These are phyloP conservation scores for Neurospora sp. DNA, from an alignment of 495 filamentous ascomycete genomes.

Conservation along the genomic window DNA sequence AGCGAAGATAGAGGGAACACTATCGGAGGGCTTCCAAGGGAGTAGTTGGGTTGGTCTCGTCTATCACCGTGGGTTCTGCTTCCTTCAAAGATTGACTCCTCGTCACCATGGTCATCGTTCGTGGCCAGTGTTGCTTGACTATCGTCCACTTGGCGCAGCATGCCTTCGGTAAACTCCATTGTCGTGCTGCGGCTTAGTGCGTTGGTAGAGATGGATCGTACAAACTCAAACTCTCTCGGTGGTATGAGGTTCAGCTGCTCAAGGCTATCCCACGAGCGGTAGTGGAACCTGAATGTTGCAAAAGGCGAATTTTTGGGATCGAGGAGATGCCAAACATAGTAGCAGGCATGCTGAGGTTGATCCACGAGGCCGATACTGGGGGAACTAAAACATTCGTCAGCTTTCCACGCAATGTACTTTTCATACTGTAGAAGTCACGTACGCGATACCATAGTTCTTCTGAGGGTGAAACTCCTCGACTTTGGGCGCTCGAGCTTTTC, in stretches of 20 bases:
- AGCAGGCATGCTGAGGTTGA: conserved; percentile 36
- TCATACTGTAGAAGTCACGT: conserved; percentile 9
- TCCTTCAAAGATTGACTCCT: not conserved
- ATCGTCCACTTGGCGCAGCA: not conserved
- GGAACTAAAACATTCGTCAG: conserved; percentile 19
- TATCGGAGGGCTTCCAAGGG: conserved; percentile 21
- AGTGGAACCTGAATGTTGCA: conserved; percentile 39
- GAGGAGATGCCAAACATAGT: conserved; percentile 35
- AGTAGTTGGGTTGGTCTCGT: conserved; percentile 3
- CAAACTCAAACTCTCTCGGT: conserved; percentile 6
- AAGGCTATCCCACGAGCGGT: conserved; percentile 35
- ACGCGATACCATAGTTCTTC: conserved; percentile 39
- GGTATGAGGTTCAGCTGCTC: conserved; percentile 31
- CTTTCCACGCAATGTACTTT: not conserved
- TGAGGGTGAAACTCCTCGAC: conserved; percentile 27
- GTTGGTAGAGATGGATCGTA: conserved; percentile 4
- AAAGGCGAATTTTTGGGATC: conserved; percentile 39
- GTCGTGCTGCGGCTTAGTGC: not conserved
- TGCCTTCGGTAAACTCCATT: not conserved
- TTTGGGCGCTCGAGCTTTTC: conserved; percentile 21
- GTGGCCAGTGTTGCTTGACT: not conserved
- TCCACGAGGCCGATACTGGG: conserved; percentile 36
- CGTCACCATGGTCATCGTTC: not conserved
- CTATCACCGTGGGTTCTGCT: not conserved
- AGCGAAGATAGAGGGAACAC: conserved; percentile 6